phyloP scores from a whole-genome alignment of 225 moss, liverwort and hornwort species.

The Antitrichia curtipendula region DNA sequence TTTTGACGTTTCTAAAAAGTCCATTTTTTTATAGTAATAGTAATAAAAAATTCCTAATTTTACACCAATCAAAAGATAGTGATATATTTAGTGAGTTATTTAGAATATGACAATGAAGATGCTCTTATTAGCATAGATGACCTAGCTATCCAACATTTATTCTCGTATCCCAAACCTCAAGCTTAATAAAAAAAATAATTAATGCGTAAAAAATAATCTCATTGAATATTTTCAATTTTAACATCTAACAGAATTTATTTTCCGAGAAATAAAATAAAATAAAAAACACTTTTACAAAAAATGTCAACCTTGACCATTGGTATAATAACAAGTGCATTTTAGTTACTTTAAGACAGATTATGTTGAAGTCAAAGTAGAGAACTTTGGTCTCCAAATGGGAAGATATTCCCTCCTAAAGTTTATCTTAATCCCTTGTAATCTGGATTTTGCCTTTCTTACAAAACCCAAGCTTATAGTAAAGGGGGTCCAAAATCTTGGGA shows the following conservation, averaged over 20 bases:
- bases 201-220: accelerated
- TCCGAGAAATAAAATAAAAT: accelerated
- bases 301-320: not conserved
- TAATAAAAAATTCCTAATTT: accelerated
- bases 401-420: not conserved
- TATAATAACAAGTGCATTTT: not conserved
- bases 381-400: accelerated
- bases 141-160: accelerated
- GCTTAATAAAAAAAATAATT: not conserved
- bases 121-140: accelerated
- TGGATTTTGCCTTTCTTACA: no score
- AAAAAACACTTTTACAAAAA: accelerated
- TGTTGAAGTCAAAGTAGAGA: not conserved
- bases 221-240: accelerated
- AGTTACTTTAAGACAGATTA: not conserved
- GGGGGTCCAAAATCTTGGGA: no score
- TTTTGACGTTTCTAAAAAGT: no score
- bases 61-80: not conserved
- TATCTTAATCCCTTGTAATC: no score
- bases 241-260: accelerated
- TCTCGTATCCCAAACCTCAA: accelerated
- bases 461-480: no score
- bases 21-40: no score
- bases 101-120: not conserved
- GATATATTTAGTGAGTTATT: not conserved